Evolutionary conservation across 768 basidiomycete species (phyloP).

Genomic region (Naganishia vishniacii): DNA sequence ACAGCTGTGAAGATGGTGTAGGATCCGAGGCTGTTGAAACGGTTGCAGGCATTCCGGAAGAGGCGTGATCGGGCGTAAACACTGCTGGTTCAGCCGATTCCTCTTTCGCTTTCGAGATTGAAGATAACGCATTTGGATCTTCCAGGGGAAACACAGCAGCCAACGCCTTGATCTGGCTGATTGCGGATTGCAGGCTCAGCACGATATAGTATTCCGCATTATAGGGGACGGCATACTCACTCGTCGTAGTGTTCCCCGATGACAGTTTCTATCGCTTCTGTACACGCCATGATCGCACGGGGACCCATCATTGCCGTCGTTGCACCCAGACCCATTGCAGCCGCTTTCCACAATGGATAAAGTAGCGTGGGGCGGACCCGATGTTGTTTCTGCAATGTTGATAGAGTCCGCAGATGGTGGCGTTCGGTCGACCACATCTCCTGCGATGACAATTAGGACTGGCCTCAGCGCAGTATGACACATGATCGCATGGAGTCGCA

Average conservation of each 20-base stretch:
- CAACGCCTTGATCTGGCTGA: conserved; percentile 77
- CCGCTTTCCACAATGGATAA: conserved; percentile 75
- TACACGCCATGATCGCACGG: conserved; percentile 96
- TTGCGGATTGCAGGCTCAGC: too few species aligned
- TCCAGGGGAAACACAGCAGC: conserved; percentile 44
- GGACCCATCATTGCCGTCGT: conserved; percentile 80
- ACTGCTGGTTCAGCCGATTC: not conserved
- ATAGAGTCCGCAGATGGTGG: conserved; percentile 80
- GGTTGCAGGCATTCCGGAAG: conserved; percentile 29
- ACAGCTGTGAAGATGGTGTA: conserved; percentile 1
- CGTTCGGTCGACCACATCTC: conserved; percentile 98
- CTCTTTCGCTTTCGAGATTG: conserved; percentile 6
- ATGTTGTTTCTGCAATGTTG: conserved; percentile 77
- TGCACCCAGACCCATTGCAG: conserved; percentile 80
- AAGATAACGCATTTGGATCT: conserved; percentile 1
- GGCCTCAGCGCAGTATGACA: too few species aligned
- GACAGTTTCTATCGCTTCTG: conserved; percentile 93
- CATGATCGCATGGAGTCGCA: too few species aligned
- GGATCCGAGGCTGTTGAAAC: conserved; percentile 33
- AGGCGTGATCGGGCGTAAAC: conserved; percentile 20
- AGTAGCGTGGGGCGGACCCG: conserved; percentile 74
- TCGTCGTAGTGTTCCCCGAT: conserved; percentile 98
- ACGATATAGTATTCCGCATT: too few species aligned
- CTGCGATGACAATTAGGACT: too few species aligned
- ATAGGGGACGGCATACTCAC: conserved; percentile 55